Evolutionary conservation across 2,329 filamentous ascomycete genomes (phyloP), one percentile per base, ranked within the genome.

Genomic region (Nothophaeocryptopus gaeumannii): DNA sequence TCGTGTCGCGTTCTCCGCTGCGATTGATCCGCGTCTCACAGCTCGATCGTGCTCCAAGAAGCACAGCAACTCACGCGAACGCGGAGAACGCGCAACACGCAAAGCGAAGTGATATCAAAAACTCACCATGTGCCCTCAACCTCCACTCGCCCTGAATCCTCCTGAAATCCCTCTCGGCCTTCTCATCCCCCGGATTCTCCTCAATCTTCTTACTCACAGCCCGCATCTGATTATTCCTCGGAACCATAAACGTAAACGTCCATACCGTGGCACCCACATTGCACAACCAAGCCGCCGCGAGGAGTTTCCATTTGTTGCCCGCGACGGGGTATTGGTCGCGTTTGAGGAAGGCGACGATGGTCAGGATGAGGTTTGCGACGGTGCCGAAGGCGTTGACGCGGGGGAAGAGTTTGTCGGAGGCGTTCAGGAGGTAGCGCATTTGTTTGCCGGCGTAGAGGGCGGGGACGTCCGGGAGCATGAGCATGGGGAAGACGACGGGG

Each of bases 391-490:
- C 58, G 51, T 67, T 66, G 47, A 66, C 56, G 1, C 58, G 60
- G 11, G 64, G 64, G 58, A 66, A 66, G 59, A 66, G 62, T 38
- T 53, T 39, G 52, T 67, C 64, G 54, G 53, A 58, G 35, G 61
- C 58, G 49, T 62, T 54, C 8, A 67, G 59, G 8, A 67, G 61
- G 53, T 60, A 64, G 50, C 55, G 56, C 40, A 59, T 58, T 45
- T 57, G 53, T n/a, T 54, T 58, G 50, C 58, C 61, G 44, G 59
- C 51, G 59, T 65, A 52, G 45, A 58, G 37, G 30, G 60, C 50
- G 29, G 64, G 62, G 37, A 65, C 58, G 16, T 52, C 34, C 14
- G 53, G 48, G 46, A 58, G 49, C 30, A 57, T 48, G 29, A 66
- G 55, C 49, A 62, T 63, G 50, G 64, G 64, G 61, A 66, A 62